Base-by-base conservation (phyloP, 108 stramenopile species). In the Conticribra guillardii region DNA sequence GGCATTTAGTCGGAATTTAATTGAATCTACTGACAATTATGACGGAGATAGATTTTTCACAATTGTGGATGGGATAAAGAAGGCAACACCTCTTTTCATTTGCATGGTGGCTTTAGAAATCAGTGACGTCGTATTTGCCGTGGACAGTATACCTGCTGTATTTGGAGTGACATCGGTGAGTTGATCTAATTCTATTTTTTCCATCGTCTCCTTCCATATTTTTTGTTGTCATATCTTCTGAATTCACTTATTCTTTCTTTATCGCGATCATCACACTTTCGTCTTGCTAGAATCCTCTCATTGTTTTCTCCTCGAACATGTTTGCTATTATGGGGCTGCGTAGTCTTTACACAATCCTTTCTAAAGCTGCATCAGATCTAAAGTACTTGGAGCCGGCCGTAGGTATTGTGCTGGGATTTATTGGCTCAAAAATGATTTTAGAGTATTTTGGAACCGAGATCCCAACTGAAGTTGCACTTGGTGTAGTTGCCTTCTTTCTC, bases 281-380 rank as follows among this genome's bases (percentile, higher is more conserved):
- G 57, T 34, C 21, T 61, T 26, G n/a, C 44, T 46, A 88, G 93
- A 93, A 97, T 79, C 98, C 98, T 17, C 55, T 97, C 48, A 82
- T 98, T 7, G 94, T 98, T 7, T 97, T 96, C 69, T 84, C 93
- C 0, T 96, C 95, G 52, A 98, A 98, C 71, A 90, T 98, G 74
- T 98, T 97, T 76, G 98, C 98, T 28, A 98, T 98, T 55, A 86
- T 94, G 85, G 96, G 92, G 17, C 83, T 98, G 27, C 92, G 98
- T 29, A 95, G 94, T 80, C 74, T 98, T 59, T 98, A 96, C 73
- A 86, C 87, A 14, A 85, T 97, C 27, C 80, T 98, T 18, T 90
- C 94, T 41, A 94, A 94, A 53, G 98, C 96, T 3, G 94, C 97
- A 37, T 67, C 83, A n/a, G 91, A 96, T 41, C 71, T 98, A 59